A percentile compares a stretch with the other conserved stretches of the same genome.
phyloP scores from a whole-genome alignment of 2,329 filamentous ascomycete species.

The Dactylonectria macrodidyma region DNA sequence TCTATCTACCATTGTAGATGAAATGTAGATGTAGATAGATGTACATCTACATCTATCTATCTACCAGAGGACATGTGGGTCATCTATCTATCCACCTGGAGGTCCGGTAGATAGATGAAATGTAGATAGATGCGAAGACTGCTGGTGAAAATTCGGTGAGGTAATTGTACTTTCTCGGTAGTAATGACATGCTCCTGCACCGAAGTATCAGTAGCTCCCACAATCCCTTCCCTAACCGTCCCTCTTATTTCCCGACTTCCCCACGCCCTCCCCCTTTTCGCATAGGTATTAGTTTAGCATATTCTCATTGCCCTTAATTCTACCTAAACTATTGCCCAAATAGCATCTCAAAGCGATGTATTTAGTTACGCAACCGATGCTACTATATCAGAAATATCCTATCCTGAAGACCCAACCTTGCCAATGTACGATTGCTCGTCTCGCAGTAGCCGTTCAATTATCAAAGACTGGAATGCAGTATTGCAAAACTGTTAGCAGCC shows the following conservation, averaged over 20 bases:
- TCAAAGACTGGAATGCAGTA: slow-evolving; percentile 2
- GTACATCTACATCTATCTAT: neutral
- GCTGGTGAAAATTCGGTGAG: neutral
- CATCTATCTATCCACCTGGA: neutral
- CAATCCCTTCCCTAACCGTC: neutral
- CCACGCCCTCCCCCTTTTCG: neutral
- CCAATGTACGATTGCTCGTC: neutral
- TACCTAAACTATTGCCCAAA: neutral
- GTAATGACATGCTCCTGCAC: neutral
- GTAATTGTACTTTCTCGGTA: neutral
- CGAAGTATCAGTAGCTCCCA: neutral
- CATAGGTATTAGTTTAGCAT: neutral
- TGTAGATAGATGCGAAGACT: neutral
- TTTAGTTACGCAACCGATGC: neutral
- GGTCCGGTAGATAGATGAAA: neutral
- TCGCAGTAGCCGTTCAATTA: neutral
- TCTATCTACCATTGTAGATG: neutral
- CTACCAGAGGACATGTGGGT: neutral
- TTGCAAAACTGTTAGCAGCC: neutral
- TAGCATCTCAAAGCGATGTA: neutral
- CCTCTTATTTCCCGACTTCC: neutral
- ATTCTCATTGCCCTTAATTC: neutral
- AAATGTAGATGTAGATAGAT: neutral
- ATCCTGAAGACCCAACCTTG: neutral
- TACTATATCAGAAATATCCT: neutral